Percentiles rank a stretch among this genome's conserved stretches.
phyloP scores from a whole-genome alignment of 345 rosid genomes.

The Jatropha curcas region DNA sequence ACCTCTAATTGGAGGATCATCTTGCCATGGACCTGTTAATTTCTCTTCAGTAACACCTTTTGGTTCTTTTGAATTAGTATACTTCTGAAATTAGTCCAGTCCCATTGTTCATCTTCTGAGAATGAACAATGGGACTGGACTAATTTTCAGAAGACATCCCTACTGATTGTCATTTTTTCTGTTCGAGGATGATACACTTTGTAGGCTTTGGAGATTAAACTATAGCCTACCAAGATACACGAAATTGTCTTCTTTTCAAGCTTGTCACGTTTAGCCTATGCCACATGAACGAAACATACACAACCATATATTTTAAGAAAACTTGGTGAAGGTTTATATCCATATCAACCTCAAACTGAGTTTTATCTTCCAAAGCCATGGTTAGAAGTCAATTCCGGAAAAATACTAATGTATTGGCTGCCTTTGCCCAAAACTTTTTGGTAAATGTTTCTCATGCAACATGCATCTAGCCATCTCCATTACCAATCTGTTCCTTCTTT shows the following conservation, averaged over 20 bases:
- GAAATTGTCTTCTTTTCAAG: too few species aligned
- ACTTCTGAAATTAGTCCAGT: background rate
- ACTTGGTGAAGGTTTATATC: too few species aligned
- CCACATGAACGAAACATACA: too few species aligned
- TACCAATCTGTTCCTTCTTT: background rate
- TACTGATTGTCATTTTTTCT: background rate
- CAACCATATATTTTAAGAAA: too few species aligned
- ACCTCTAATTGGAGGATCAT: background rate
- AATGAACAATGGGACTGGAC: too few species aligned
- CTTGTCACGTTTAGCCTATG: too few species aligned
- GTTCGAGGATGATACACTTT: background rate
- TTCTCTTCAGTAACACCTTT: background rate
- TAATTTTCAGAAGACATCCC: background rate
- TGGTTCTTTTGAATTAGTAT: background rate
- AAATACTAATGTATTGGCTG: too few species aligned
- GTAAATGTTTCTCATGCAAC: background rate
- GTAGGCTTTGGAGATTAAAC: background rate
- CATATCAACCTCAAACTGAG: too few species aligned
- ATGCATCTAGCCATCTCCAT: background rate
- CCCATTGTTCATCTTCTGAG: background rate
- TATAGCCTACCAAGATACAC: too few species aligned
- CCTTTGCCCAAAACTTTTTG: background rate
- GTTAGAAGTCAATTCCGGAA: too few species aligned
- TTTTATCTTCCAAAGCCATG: too few species aligned
- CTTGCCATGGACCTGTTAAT: background rate